These are phyloP conservation scores for Globisporangium cederbergense DNA, from an alignment of 352 stramenopile species.

Conservation along the genomic window DNA sequence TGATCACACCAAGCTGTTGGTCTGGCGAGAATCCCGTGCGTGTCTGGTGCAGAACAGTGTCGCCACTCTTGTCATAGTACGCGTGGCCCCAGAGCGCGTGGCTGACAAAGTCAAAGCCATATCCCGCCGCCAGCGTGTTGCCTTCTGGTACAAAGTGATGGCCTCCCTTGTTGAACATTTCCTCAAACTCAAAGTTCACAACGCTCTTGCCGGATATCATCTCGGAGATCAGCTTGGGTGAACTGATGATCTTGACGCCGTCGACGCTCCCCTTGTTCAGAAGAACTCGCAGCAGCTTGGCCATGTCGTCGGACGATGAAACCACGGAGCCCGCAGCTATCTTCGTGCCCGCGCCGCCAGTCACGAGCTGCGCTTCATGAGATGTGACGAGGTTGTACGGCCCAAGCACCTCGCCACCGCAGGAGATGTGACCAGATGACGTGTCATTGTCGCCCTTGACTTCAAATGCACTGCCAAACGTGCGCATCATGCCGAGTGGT, in stretches of 20 bases:
- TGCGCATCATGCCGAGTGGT: conserved; percentile 56
- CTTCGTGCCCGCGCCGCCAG: conserved; percentile 20
- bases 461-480: conserved; percentile 20
- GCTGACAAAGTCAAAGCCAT: conserved; percentile 60
- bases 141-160: conserved; percentile 49
- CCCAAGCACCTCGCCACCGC: conserved; percentile 20
- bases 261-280: conserved; percentile 64
- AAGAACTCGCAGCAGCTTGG: conserved; percentile 47
- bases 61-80: conserved; percentile 68
- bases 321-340: conserved; percentile 45
- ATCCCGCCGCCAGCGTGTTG: conserved; percentile 49
- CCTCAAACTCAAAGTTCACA: conserved; percentile 29
- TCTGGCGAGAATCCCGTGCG: conserved; percentile 47
- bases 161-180: conserved; percentile 36
- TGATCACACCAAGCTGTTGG: conserved; percentile 46
- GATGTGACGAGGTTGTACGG: conserved; percentile 38
- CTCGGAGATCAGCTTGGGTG: conserved; percentile 35
- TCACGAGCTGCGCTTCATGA: conserved; percentile 30
- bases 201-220: conserved; percentile 60
- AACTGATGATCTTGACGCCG: conserved; percentile 41
- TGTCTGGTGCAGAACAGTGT: conserved; percentile 51
- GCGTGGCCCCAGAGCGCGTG: conserved; percentile 55
- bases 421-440: conserved; percentile 29
- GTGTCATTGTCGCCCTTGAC: background rate
- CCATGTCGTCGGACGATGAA: conserved; percentile 52